A percentile compares a stretch with the other conserved stretches of the same genome.
phyloP scores from a whole-genome alignment of 2,329 filamentous ascomycete genomes.

The Fusarium sp. region DNA sequence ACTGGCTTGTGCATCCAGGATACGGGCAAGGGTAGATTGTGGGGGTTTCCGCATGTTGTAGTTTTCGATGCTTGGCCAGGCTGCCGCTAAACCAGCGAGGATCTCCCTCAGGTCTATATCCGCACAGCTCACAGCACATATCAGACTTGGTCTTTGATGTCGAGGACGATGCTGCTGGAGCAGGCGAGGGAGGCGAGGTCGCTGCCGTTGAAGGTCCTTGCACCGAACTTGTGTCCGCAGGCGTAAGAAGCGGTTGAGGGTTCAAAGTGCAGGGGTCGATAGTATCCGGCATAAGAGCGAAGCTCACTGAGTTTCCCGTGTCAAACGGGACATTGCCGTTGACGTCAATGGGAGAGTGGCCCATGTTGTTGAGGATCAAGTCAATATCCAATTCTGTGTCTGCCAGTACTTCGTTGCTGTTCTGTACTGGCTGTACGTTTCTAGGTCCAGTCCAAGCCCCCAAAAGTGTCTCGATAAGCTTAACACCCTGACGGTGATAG shows the following conservation, averaged over 20 bases:
- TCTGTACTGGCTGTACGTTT: conserved; percentile 23
- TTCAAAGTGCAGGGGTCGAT: conserved; percentile 31
- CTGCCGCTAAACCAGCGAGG: conserved; percentile 69
- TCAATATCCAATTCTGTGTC: conserved; percentile 29
- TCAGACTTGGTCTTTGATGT: conserved; percentile 56
- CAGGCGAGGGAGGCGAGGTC: conserved; percentile 42
- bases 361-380: conserved; percentile 37
- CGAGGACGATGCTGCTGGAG: conserved; percentile 10
- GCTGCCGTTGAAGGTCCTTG: conserved; percentile 39
- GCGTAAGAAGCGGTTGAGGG: conserved; percentile 38
- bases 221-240: conserved; percentile 35
- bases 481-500: conserved; percentile 57
- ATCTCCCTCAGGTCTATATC: conserved; percentile 65
- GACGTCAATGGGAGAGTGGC: conserved; percentile 38
- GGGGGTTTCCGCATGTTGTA: conserved; percentile 62
- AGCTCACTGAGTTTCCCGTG: conserved; percentile 16
- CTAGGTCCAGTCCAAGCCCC: conserved; percentile 2
- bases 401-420: conserved; percentile 11
- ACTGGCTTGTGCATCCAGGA: conserved; percentile 65
- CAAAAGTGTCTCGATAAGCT: conserved; percentile 56
- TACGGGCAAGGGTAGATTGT: conserved; percentile 64
- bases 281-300: conserved; percentile 17
- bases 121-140: conserved; percentile 62
- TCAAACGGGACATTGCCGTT: conserved; percentile 27
- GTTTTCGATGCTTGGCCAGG: conserved; percentile 68